These are phyloP conservation scores for Penicillium manginii DNA, from an alignment of 495 filamentous ascomycete genomes.

Conservation along the genomic window DNA sequence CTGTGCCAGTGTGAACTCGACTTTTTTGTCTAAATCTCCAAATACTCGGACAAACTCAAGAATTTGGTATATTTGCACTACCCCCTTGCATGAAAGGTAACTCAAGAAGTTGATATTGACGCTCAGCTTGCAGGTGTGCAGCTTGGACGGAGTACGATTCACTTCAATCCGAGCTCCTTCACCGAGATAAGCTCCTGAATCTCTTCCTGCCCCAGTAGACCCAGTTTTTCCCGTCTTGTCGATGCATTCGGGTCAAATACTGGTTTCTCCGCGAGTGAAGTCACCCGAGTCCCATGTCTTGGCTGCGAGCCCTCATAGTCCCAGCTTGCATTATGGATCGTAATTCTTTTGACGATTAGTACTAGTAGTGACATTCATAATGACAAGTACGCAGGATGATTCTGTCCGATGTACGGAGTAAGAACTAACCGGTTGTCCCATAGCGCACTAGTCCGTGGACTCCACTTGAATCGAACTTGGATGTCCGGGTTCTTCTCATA, in stretches of 20 bases:
- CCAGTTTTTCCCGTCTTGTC: slow-evolving; percentile 62
- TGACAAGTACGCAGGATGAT: too few relatives aligned
- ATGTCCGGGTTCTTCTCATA: slow-evolving; percentile 70
- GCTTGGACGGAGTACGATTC: not conserved
- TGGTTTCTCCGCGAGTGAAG: slow-evolving; percentile 68
- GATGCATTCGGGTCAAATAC: slow-evolving; percentile 63
- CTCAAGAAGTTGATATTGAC: too few relatives aligned
- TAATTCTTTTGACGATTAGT: slow-evolving; percentile 50
- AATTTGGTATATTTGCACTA: too few relatives aligned
- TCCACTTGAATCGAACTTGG: slow-evolving; percentile 70
- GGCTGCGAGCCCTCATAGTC: slow-evolving; percentile 67
- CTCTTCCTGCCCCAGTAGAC: slow-evolving; percentile 40
- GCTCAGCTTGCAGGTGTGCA: too few relatives aligned
- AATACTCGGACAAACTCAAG: too few relatives aligned
- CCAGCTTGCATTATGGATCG: slow-evolving; percentile 70
- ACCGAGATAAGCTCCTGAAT: slow-evolving; percentile 14
- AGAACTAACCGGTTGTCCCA: slow-evolving; percentile 64
- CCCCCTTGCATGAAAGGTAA: too few relatives aligned
- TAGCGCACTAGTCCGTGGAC: slow-evolving; percentile 59
- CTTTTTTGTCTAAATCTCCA: too few relatives aligned
- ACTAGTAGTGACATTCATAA: not conserved
- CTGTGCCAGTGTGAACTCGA: too few relatives aligned
- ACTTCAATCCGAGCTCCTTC: not conserved
- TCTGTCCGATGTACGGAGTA: too few relatives aligned
- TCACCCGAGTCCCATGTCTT: slow-evolving; percentile 66